Evolutionary conservation across 2,329 filamentous ascomycete species (phyloP).

Genomic region (Colletotrichum aenigma): DNA sequence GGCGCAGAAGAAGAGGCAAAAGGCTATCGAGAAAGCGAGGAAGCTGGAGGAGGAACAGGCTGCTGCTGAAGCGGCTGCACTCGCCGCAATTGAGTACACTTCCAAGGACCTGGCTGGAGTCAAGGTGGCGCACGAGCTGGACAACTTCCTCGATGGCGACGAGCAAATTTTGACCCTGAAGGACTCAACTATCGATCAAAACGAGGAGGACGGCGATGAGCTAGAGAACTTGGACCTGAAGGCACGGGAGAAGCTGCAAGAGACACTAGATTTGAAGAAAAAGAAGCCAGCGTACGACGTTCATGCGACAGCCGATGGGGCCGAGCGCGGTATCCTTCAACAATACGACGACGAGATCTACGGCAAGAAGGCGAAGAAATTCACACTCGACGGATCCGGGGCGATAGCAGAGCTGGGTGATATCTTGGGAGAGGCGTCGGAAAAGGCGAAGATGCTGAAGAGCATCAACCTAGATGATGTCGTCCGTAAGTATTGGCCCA

Average conservation of each 20-base stretch:
- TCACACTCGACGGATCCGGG: constrained; percentile 83
- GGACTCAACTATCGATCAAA: constrained; percentile 83
- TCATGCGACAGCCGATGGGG: constrained; percentile 66
- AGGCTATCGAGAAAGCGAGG: constrained; percentile 81
- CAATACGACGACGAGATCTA: constrained; percentile 97
- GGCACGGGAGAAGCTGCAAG: constrained; percentile 74
- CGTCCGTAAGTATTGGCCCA: constrained; percentile 50
- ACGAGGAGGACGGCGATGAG: constrained; percentile 89
- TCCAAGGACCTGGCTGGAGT: constrained; percentile 87
- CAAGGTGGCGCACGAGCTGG: constrained; percentile 87
- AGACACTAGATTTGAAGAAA: constrained; percentile 87
- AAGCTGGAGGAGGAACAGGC: constrained; percentile 77
- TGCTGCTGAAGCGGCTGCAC: constrained; percentile 71
- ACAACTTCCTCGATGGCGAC: constrained; percentile 78
- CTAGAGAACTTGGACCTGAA: constrained; percentile 77
- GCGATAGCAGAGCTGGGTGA: constrained; percentile 68
- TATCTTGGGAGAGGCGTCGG: constrained; percentile 54
- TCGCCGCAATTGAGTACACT: constrained; percentile 74
- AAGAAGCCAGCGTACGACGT: constrained; percentile 90
- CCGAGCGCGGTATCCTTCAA: constrained; percentile 71
- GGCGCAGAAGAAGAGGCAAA: constrained; percentile 90
- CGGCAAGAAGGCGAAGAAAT: constrained; percentile 86
- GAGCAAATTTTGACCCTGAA: constrained; percentile 96
- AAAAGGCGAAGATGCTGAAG: constrained; percentile 66
- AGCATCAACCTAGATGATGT: constrained; percentile 87